Evolutionary conservation across 495 filamentous ascomycete genomes (phyloP).

Genomic region (Penicilliopsis zonata): DNA sequence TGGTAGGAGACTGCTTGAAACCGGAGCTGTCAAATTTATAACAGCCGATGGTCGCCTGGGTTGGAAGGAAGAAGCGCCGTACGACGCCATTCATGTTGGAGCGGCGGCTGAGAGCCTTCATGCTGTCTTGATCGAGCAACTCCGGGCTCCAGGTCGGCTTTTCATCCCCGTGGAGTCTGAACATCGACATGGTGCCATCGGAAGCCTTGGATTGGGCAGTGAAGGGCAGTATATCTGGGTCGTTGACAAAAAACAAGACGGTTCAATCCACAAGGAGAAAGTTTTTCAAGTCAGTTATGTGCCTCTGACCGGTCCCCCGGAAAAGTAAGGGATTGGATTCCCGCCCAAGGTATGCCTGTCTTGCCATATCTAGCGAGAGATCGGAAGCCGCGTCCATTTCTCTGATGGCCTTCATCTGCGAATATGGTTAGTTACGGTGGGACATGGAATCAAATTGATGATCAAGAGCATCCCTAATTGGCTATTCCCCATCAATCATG

Average conservation of each 20-base stretch:
- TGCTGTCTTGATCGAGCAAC: conserved; percentile 58
- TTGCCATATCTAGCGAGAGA: too few species aligned
- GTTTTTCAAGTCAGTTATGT: conserved; percentile 84
- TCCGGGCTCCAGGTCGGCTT: conserved; percentile 66
- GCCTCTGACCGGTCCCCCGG: conserved; percentile 78
- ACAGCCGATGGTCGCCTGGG: conserved; percentile 75
- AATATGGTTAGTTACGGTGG: too few species aligned
- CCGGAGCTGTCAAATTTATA: conserved; percentile 57
- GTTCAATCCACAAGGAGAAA: conserved; percentile 61
- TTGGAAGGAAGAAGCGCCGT: conserved; percentile 47
- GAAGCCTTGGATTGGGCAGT: conserved; percentile 8
- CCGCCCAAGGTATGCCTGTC: too few species aligned
- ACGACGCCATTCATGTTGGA: conserved; percentile 93
- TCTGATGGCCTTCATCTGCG: too few species aligned
- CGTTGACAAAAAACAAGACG: conserved; percentile 76
- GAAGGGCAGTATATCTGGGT: conserved; percentile 73
- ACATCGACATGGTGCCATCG: conserved; percentile 6
- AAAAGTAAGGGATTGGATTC: conserved; percentile 7
- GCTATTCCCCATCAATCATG: too few species aligned
- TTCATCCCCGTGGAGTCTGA: conserved; percentile 78
- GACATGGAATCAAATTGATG: too few species aligned
- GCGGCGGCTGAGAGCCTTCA: conserved; percentile 73
- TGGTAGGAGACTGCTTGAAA: conserved; percentile 49
- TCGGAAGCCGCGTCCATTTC: too few species aligned
- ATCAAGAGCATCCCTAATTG: too few species aligned